Evolutionary conservation across 2,329 filamentous ascomycete genomes (phyloP).

Genomic region (Dactylellina drechsleri): DNA sequence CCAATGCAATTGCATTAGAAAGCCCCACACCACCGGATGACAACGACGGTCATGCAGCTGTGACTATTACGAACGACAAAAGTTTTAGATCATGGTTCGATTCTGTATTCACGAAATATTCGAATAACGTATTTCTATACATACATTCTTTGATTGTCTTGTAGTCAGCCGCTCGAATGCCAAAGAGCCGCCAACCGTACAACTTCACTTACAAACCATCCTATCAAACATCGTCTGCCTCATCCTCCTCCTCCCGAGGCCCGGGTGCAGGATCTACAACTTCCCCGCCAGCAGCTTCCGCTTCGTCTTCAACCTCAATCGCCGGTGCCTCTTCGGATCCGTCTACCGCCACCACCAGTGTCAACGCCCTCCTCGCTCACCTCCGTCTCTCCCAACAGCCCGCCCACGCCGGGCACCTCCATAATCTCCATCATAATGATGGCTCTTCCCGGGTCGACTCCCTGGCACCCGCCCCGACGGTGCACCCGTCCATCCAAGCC

Average conservation of each 20-base stretch:
- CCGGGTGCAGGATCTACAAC: neutral
- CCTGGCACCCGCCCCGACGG: slow-evolving; percentile 55
- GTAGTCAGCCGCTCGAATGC: slow-evolving; percentile 24
- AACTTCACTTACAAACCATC: slow-evolving; percentile 55
- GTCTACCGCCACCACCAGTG: slow-evolving; percentile 24
- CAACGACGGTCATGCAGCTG: no score
- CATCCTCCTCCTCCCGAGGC: neutral
- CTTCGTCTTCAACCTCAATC: neutral
- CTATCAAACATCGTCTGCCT: slow-evolving; percentile 27
- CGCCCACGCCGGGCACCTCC: neutral
- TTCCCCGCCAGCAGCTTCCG: neutral
- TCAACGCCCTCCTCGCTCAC: slow-evolving; percentile 57
- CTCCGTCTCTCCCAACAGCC: slow-evolving; percentile 54
- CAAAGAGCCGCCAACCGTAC: slow-evolving; percentile 53
- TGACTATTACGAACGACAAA: no score
- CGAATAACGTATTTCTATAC: no score
- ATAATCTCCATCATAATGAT: slow-evolving; percentile 5
- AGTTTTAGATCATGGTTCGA: no score
- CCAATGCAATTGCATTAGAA: no score
- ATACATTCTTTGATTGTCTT: no score
- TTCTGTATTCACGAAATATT: no score
- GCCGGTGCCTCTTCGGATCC: neutral
- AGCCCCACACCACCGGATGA: no score
- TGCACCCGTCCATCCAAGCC: slow-evolving; percentile 57
- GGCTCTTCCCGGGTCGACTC: neutral